A percentile compares a stretch with the other conserved stretches of the same genome.
phyloP scores from a whole-genome alignment of 1,139 yeast species.

The Geotrichum reessii region DNA sequence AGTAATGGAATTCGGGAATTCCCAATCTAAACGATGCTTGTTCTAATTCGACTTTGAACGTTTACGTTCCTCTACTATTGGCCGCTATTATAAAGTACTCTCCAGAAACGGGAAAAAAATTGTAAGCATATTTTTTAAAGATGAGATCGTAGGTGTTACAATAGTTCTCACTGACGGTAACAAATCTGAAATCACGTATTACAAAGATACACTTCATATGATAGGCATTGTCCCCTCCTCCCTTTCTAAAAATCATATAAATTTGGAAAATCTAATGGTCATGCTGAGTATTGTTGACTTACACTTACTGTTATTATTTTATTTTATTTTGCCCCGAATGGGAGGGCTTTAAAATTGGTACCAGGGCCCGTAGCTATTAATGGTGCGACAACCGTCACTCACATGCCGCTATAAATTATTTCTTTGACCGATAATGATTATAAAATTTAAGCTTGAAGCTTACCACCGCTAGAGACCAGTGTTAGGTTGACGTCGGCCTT shows the following conservation, averaged over 20 bases:
- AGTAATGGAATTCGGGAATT: too few species aligned
- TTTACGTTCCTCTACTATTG: too few species aligned
- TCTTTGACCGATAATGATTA: slow-evolving; percentile 92
- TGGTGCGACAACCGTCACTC: slow-evolving; percentile 94
- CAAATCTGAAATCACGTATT: background rate
- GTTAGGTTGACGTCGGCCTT: slow-evolving; percentile 93
- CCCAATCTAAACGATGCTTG: too few species aligned
- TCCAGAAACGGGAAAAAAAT: slow-evolving; percentile 59
- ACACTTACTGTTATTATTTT: too few species aligned
- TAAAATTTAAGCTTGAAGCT: slow-evolving; percentile 70
- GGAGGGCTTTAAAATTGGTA: slow-evolving; percentile 94
- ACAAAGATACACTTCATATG: background rate
- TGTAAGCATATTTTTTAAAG: slow-evolving; percentile 42
- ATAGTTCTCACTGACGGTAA: background rate
- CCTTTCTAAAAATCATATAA: slow-evolving; percentile 1
- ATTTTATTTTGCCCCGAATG: slow-evolving; percentile 63
- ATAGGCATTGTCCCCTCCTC: slow-evolving; percentile 1
- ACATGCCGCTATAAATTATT: slow-evolving; percentile 92
- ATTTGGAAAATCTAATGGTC: slow-evolving; percentile 52
- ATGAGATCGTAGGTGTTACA: slow-evolving; percentile 29
- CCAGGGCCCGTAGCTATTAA: slow-evolving; percentile 89
- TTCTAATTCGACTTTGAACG: too few species aligned
- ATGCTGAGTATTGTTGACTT: slow-evolving; percentile 91
- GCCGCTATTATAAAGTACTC: slow-evolving; percentile 71
- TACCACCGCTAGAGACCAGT: slow-evolving; percentile 69